Base-by-base conservation (phyloP, 2,329 filamentous ascomycete species). In the Hypoxylon sp. region DNA sequence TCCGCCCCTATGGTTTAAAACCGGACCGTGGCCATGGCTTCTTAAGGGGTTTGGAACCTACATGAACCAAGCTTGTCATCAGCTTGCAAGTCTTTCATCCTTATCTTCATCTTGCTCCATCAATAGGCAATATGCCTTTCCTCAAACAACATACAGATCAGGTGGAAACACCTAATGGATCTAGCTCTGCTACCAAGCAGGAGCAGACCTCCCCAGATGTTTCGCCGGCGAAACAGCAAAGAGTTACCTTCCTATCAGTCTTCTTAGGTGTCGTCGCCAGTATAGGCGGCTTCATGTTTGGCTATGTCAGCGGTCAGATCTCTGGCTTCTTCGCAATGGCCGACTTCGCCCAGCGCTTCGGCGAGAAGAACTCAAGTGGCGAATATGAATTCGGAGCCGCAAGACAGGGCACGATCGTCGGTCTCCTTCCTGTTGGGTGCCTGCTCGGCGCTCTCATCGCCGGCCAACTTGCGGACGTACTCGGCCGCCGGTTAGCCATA, bases 401-500 rank as follows among this genome's bases (percentile, higher is more conserved):
- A 5, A 83, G 88, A 59, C 87, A 89, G 70, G 90, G 89, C 55
- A 86, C 87, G 14, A 89, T 91, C 64, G 86, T 89, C 59, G 88
- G 86, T 70, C 81, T 91, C n/a, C 80, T 90, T 45, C 86, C 86
- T 11, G 83, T 89, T 58, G 89, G 89, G 21, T 87, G 86, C 21
- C 78, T 90, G 25, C 72, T 90, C 32, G 88, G 88, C 49, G 86
- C 87, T 59, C 78, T 90, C 6, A 73, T 83, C 34, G 82, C 85
- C n/a, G 88, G 88, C 9, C 87, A 86, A 25, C 79, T 91, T 41
- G 86, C 89, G 38, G 89, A 91, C 67, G 79, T 79, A 2, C 82
- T 91, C 50, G 90, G 90, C 23, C 87, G 90, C 13, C 85, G 86
- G 32, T 79, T 86, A 38, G 87, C 87, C 17, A 91, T 92, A 71